Percentiles rank a stretch among this genome's conserved stretches.
Evolutionary conservation across 2,329 filamentous ascomycete genomes (phyloP).

Genomic region (Beauveria australis): DNA sequence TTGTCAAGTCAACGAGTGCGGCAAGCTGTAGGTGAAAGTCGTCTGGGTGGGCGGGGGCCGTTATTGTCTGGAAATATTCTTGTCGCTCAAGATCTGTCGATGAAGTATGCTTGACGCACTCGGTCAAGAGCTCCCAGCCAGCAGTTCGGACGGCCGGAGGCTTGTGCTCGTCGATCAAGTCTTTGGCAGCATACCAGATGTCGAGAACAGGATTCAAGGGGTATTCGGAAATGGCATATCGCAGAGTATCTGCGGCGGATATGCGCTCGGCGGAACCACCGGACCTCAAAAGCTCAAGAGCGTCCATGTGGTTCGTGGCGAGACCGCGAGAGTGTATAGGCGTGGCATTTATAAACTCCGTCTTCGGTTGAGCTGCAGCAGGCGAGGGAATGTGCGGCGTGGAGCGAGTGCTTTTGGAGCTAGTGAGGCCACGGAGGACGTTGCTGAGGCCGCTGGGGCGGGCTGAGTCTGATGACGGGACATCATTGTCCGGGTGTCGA

Average conservation of each 20-base stretch:
- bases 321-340: constrained; percentile 34
- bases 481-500: constrained; percentile 49
- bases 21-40: constrained; percentile 61
- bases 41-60: constrained; percentile 45
- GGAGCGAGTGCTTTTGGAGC: constrained; percentile 45
- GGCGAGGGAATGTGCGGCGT: constrained; percentile 35
- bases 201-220: constrained; percentile 50
- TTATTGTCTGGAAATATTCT: constrained; percentile 57
- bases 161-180: constrained; percentile 52
- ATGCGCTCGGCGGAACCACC: constrained; percentile 46
- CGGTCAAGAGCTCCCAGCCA: constrained; percentile 59
- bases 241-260: constrained; percentile 49
- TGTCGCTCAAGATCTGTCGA: constrained; percentile 59
- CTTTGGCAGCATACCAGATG: constrained; percentile 59
- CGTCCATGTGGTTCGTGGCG: constrained; percentile 43
- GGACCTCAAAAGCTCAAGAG: constrained; percentile 46
- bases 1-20: constrained; percentile 53
- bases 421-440: constrained; percentile 55
- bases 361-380: constrained; percentile 29
- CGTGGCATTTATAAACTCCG: constrained; percentile 37
- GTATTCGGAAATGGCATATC: constrained; percentile 48
- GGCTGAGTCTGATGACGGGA: constrained; percentile 46
- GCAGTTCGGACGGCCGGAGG: constrained; percentile 44
- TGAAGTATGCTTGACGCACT: constrained; percentile 54
- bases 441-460: constrained; percentile 49